These are phyloP conservation scores for Epicoccum nigrum DNA, from an alignment of 2,329 filamentous ascomycete species.

Conservation along the genomic window DNA sequence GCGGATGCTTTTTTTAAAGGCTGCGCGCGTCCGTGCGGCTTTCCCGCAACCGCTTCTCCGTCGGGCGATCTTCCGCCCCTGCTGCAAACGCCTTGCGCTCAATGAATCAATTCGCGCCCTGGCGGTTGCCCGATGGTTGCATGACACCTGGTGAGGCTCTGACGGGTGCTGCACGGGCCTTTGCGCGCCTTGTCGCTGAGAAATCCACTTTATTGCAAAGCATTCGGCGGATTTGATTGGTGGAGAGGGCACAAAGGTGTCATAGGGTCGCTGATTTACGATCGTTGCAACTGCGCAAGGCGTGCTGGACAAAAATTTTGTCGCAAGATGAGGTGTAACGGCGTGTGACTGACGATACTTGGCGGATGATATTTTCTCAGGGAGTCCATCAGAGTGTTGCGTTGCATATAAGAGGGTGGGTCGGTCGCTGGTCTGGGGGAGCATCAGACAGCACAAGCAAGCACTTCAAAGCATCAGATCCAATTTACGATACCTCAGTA, in stretches of 20 bases:
- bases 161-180: conserved; percentile 6
- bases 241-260: conserved; percentile 5
- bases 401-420: conserved; percentile 16
- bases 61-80: not conserved
- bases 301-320: conserved; percentile 19
- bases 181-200: conserved; percentile 15
- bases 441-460: conserved; percentile 14
- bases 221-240: conserved; percentile 7
- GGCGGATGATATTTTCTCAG: conserved; percentile 9
- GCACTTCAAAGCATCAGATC: conserved; percentile 12
- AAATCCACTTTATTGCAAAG: conserved; percentile 12
- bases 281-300: conserved; percentile 15
- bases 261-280: conserved; percentile 7
- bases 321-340: conserved; percentile 15
- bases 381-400: not conserved
- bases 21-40: too few relatives aligned
- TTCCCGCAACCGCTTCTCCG: too few relatives aligned
- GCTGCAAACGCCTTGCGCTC: not conserved
- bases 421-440: conserved; percentile 5
- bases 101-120: conserved; percentile 1
- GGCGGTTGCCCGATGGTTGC: conserved; percentile 1
- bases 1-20: too few relatives aligned
- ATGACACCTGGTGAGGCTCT: conserved; percentile 18
- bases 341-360: conserved; percentile 21
- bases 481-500: conserved; percentile 3